Evolutionary conservation across 2,329 filamentous ascomycete species (phyloP).

Genomic region (Tolypocladium tropicale): DNA sequence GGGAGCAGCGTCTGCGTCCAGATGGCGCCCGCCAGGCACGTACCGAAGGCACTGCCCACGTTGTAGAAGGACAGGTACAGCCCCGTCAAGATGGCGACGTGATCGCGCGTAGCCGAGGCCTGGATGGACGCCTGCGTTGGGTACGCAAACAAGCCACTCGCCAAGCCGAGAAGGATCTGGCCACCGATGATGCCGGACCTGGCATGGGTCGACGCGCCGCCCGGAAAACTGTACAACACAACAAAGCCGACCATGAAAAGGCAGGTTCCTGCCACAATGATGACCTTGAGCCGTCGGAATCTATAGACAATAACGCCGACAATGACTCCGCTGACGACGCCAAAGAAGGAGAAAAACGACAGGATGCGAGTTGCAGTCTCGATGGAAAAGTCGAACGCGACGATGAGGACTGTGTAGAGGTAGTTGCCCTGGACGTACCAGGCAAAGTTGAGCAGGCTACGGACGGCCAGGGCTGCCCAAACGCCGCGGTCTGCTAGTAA

Average conservation of each 20-base stretch:
- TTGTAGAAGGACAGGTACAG: slow-evolving; percentile 31
- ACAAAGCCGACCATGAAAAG: slow-evolving; percentile 47
- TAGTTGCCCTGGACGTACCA: slow-evolving; percentile 52
- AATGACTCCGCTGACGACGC: slow-evolving; percentile 42
- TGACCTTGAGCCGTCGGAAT: slow-evolving; percentile 43
- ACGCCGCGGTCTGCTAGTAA: slow-evolving; percentile 49
- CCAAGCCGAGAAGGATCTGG: slow-evolving; percentile 46
- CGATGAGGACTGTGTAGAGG: slow-evolving; percentile 47
- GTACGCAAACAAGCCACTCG: slow-evolving; percentile 44
- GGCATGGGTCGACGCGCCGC: slow-evolving; percentile 28
- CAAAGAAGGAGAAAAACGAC: slow-evolving; percentile 43
- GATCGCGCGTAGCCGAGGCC: slow-evolving; percentile 23
- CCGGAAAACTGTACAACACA: slow-evolving; percentile 44
- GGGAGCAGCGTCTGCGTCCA: slow-evolving; percentile 30
- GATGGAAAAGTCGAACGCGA: slow-evolving; percentile 46
- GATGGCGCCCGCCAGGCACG: slow-evolving; percentile 27
- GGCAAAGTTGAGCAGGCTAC: slow-evolving; percentile 35
- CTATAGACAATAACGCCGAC: slow-evolving; percentile 41
- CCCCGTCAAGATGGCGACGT: slow-evolving; percentile 27
- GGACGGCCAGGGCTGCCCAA: slow-evolving; percentile 49
- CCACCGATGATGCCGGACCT: slow-evolving; percentile 43
- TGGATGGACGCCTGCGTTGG: slow-evolving; percentile 30
- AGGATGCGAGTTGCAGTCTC: slow-evolving; percentile 44
- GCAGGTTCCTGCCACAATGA: slow-evolving; percentile 45
- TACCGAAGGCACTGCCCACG: slow-evolving; percentile 30